phyloP scores from a whole-genome alignment of 2,329 filamentous ascomycete genomes.

The Neonectria ditissima region DNA sequence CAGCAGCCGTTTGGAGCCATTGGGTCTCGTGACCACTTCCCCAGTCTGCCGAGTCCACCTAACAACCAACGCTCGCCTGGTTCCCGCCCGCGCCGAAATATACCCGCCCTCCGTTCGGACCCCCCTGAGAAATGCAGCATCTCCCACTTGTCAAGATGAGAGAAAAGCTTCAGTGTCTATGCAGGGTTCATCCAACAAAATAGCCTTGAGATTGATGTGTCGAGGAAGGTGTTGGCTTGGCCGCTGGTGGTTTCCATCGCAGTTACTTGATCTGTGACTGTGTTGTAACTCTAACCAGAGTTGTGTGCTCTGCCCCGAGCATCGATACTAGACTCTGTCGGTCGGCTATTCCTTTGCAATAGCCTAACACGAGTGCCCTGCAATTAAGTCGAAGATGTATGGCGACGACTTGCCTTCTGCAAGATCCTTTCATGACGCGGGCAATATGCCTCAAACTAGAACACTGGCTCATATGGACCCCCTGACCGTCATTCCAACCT shows the following conservation, averaged over 20 bases:
- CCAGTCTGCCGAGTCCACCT: not conserved
- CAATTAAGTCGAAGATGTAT: conserved; percentile 8
- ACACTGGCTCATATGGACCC: conserved; percentile 7
- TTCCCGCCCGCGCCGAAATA: not conserved
- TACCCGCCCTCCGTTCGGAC: not conserved
- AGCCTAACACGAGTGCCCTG: conserved; percentile 4
- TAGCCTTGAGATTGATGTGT: not conserved
- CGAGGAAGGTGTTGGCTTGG: not conserved
- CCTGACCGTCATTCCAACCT: conserved; percentile 25
- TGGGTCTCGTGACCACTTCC: conserved; percentile 8
- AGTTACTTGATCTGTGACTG: not conserved
- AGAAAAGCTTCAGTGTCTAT: conserved; percentile 1
- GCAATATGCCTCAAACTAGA: not conserved
- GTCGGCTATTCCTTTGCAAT: conserved; percentile 5
- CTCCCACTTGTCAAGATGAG: conserved; percentile 10
- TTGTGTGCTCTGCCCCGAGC: not conserved
- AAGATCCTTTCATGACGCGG: conserved; percentile 6
- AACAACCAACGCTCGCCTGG: not conserved
- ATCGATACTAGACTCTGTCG: conserved; percentile 1
- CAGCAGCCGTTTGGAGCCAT: not conserved
- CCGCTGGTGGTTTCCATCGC: too few species aligned
- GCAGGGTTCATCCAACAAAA: not conserved
- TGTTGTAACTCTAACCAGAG: not conserved
- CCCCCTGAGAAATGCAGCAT: conserved; percentile 3
- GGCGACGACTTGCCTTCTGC: conserved; percentile 8